Conservation (phyloP, 169 alveolate species). For the Cryptosporidium xiaoi region DNA sequence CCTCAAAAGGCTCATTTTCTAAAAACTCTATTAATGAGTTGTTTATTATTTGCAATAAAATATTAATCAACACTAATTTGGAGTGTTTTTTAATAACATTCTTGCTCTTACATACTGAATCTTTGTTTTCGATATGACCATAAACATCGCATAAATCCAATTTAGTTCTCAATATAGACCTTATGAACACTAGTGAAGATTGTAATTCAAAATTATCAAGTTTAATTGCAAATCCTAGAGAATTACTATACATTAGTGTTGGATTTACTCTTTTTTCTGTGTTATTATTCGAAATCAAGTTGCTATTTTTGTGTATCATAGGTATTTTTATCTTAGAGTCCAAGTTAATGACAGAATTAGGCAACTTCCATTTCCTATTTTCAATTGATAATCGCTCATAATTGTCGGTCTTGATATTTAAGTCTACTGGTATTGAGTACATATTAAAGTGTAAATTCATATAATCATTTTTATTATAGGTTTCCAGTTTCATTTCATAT, state of each 20-base stretch:
- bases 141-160: not conserved
- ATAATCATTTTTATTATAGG: constrained; percentile 44
- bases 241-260: not conserved
- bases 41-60: constrained; percentile 12
- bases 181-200: constrained; percentile 37
- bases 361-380: constrained; percentile 20
- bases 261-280: not conserved
- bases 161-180: constrained; percentile 37
- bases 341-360: constrained; percentile 11
- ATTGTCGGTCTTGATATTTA: not conserved
- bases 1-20: constrained; percentile 56
- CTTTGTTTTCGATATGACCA: not conserved
- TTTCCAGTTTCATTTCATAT: constrained; percentile 10
- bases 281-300: not conserved
- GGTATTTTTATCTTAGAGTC: constrained; percentile 17
- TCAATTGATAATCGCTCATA: not conserved
- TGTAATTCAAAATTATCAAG: constrained; percentile 10
- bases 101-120: not conserved
- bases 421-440: not conserved
- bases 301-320: not conserved
- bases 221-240: not conserved
- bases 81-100: constrained; percentile 6
- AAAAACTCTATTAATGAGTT: constrained; percentile 16
- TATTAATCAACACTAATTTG: constrained; percentile 5
- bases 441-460: constrained; percentile 44